Percentiles rank a stretch among this genome's conserved stretches.
phyloP scores from a whole-genome alignment of 345 rosid genomes.

The Moricandia moricandioides region DNA sequence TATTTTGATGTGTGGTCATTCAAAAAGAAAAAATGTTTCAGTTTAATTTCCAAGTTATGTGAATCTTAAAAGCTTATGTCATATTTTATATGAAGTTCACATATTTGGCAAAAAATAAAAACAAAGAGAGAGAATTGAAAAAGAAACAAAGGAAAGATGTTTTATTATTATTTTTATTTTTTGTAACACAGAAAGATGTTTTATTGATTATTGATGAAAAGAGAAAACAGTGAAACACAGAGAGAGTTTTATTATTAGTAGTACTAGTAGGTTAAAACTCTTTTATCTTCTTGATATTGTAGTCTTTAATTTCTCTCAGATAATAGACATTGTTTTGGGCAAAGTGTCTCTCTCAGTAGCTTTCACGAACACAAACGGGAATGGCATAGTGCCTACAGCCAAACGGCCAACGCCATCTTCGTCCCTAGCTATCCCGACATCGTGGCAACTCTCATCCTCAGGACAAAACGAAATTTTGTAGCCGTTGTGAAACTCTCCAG shows the following conservation, averaged over 20 bases:
- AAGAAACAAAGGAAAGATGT: too few relatives aligned
- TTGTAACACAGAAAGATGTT: background rate
- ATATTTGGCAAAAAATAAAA: too few relatives aligned
- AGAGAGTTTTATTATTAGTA: background rate
- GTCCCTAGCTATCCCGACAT: constrained; percentile 46
- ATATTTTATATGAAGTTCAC: too few relatives aligned
- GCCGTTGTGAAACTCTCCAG: background rate
- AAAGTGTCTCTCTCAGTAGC: constrained; percentile 7
- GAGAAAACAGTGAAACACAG: background rate
- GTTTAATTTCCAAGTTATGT: background rate
- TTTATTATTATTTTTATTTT: too few relatives aligned
- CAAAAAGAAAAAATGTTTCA: background rate
- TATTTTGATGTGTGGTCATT: background rate
- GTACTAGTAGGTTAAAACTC: background rate
- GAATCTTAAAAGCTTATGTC: too few relatives aligned
- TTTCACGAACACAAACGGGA: constrained; percentile 52
- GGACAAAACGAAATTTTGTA: constrained; percentile 60
- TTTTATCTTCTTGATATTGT: background rate
- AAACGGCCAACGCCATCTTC: constrained; percentile 39
- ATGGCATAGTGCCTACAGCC: constrained; percentile 50
- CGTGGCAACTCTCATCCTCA: background rate
- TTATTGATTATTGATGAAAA: background rate
- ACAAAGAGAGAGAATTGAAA: too few relatives aligned
- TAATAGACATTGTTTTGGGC: background rate
- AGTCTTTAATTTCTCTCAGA: background rate